Evolutionary conservation across 805 yeast genomes (phyloP).

Genomic region (Saccharomyces paradoxus): DNA sequence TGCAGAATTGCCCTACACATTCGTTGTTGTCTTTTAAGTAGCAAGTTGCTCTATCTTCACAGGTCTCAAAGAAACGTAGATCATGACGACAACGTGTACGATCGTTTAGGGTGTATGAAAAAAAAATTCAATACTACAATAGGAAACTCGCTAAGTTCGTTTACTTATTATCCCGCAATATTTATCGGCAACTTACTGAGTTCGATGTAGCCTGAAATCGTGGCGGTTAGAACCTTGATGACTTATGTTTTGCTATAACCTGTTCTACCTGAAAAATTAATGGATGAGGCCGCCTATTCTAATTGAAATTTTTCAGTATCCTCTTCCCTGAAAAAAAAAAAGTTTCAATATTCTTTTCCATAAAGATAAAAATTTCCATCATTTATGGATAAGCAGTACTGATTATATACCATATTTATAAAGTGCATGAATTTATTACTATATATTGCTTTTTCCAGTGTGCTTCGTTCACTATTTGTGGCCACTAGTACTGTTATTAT

Average conservation of each 20-base stretch:
- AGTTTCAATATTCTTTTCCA: no score
- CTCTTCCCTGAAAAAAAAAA: no score
- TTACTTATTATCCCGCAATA: neutral
- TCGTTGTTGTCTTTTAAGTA: neutral
- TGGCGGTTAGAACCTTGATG: neutral
- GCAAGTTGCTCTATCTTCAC: neutral
- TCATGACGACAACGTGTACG: neutral
- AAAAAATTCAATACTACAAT: neutral
- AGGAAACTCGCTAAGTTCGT: neutral
- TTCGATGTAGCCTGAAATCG: neutral
- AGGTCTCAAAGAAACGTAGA: neutral
- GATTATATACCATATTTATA: neutral
- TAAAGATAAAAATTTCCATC: neutral
- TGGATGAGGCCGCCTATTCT: neutral
- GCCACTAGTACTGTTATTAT: neutral
- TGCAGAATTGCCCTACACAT: neutral
- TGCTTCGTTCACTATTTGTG: slow-evolving; percentile 1
- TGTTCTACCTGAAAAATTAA: neutral
- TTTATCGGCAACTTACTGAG: neutral
- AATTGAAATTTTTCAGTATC: no score
- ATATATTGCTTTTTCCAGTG: neutral
- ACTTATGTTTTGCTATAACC: neutral
- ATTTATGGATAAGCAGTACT: neutral
- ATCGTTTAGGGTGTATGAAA: neutral
- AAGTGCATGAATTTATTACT: neutral